Evolutionary conservation across 345 rosid species (phyloP), one percentile per base, ranked within the genome.

Genomic region (Tarenaya hassleriana): DNA sequence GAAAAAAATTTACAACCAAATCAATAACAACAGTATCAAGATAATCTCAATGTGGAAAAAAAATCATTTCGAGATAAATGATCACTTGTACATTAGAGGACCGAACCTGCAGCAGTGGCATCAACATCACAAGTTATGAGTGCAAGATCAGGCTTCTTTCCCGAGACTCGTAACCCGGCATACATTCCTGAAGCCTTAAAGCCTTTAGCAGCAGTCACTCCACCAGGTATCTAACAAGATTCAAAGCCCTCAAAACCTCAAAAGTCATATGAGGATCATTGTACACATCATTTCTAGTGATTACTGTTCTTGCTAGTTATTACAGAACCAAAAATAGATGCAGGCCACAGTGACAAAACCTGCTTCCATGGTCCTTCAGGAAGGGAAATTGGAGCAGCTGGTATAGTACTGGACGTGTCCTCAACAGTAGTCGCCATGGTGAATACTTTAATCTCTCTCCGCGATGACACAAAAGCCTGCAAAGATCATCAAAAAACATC

Each of bases 141-240:
- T 0, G 95, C 94, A 7, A 85, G 91, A 77, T 88, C 94, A 7
- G 97, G 97, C 67, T 83, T 88, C 59, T 75, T 81, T 64, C 91
- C 88, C 67, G 76, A 63, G 56, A 95, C 97, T 38, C 91, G 82
- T 68, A 92, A 70, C 7, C 97, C 91, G 18, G 82, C 94, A 77
- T 75, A 85, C 44, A 85, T 74, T 16, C 95, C 95, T 10, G 85
- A 77, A 41, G 98, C 94, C 58, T 74, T 78, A 56, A 92, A 88
- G 38, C 97, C 98, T 68, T 75, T 82, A 0, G 98, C 86, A 39
- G 99, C 97, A 14, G 95, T 83, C 58, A 92, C 94, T 50, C 97
- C 95, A 31, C 97, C 97, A 0, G 91, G 76, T 68, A 85, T 70
- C 97, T 92, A 61, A 45, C 11, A 60, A 54, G 20, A 47, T 24